Conservation (phyloP, 495 filamentous ascomycete species). For the Xylaria castorea region DNA sequence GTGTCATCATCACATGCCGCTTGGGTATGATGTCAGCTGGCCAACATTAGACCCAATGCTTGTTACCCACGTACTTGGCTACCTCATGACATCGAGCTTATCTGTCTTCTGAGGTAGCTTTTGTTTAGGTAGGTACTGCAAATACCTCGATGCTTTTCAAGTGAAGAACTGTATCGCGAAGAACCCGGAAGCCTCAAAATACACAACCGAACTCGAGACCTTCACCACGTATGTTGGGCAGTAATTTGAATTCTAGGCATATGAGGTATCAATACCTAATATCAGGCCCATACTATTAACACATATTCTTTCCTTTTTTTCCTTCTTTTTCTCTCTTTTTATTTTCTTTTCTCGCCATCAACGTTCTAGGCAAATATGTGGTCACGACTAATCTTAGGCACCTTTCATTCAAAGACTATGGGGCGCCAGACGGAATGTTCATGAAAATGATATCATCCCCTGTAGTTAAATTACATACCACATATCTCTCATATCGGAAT, state of each 20-base stretch:
- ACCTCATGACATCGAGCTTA: background rate
- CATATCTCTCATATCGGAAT: too few species aligned
- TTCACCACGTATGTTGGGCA: background rate
- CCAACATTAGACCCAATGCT: constrained; percentile 8
- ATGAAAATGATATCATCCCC: too few species aligned
- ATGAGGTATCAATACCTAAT: background rate
- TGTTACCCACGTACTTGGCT: background rate
- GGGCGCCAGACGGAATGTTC: background rate
- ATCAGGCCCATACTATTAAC: background rate
- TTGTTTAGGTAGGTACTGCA: background rate
- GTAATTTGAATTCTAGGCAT: background rate
- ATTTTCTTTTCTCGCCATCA: background rate
- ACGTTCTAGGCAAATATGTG: background rate
- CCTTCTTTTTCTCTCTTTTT: background rate
- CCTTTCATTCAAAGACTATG: background rate
- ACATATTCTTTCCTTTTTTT: background rate
- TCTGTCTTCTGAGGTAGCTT: background rate
- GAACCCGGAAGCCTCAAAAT: background rate
- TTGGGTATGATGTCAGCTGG: constrained; percentile 42
- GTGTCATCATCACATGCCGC: constrained; percentile 40
- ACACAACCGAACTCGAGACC: background rate
- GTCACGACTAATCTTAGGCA: background rate
- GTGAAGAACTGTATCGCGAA: background rate
- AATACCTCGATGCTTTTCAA: constrained; percentile 2
- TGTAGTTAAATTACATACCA: too few species aligned